These are phyloP conservation scores for Nemania serpens DNA, from an alignment of 2,329 filamentous ascomycete species.

Conservation along the genomic window DNA sequence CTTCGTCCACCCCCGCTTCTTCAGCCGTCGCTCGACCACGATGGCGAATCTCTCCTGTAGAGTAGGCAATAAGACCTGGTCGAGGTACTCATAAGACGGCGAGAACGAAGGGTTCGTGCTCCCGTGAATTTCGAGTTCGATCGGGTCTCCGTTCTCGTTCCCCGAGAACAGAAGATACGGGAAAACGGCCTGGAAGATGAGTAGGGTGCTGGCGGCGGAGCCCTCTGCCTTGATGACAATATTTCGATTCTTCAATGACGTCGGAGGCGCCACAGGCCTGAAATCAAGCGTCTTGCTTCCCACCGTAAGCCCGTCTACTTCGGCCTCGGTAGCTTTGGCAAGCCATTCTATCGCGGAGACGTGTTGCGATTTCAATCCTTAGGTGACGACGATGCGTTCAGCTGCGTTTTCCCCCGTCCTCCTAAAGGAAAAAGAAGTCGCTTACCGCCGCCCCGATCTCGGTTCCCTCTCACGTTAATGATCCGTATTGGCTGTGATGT, in stretches of 20 bases:
- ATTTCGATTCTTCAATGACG: constrained; percentile 47
- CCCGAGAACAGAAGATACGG: constrained; percentile 62
- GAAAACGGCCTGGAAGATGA: constrained; percentile 65
- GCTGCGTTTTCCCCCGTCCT: not conserved
- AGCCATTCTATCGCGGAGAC: constrained; percentile 61
- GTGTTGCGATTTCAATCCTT: constrained; percentile 66
- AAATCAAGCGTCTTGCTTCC: constrained; percentile 58
- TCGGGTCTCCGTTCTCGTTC: constrained; percentile 47
- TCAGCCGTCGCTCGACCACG: constrained; percentile 50
- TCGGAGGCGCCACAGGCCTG: constrained; percentile 46
- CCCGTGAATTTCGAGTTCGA: constrained; percentile 58
- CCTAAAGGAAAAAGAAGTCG: constrained; percentile 22
- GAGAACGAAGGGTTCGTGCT: constrained; percentile 65
- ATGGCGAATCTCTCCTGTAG: constrained; percentile 57
- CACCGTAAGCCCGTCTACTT: constrained; percentile 54
- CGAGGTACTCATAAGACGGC: constrained; percentile 64
- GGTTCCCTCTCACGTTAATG: constrained; percentile 60
- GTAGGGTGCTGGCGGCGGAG: constrained; percentile 57
- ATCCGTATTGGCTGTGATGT: constrained; percentile 59
- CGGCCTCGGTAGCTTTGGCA: constrained; percentile 55
- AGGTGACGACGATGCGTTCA: not conserved
- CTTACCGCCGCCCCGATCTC: constrained; percentile 45
- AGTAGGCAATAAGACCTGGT: constrained; percentile 62
- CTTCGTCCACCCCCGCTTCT: constrained; percentile 56
- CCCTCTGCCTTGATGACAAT: constrained; percentile 57